A percentile compares a stretch with the other conserved stretches of the same genome.
Evolutionary conservation across 2,329 filamentous ascomycete genomes (phyloP).

Genomic region (Tolypocladium cylindrosporum): DNA sequence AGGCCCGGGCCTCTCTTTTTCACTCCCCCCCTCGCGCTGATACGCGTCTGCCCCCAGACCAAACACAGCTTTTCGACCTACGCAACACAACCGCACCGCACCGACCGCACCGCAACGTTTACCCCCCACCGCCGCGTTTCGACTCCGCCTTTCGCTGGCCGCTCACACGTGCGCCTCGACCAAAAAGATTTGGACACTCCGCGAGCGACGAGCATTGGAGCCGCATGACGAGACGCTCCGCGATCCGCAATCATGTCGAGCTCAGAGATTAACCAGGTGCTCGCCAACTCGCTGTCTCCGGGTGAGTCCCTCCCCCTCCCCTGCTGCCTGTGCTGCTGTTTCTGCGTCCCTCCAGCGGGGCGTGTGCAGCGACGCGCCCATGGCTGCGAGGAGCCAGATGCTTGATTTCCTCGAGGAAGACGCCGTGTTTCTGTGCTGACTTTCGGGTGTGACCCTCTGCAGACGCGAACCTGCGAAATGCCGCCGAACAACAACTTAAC

Average conservation of each 20-base stretch:
- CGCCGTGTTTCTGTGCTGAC: slow-evolving; percentile 17
- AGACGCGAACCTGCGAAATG: slow-evolving; percentile 86
- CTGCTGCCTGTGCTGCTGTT: slow-evolving; percentile 2
- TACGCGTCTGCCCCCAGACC: background rate
- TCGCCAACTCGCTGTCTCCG: slow-evolving; percentile 90
- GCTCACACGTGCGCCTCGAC: slow-evolving; percentile 19
- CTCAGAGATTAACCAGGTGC: slow-evolving; percentile 95
- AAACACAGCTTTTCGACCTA: background rate
- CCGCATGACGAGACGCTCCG: slow-evolving; percentile 26
- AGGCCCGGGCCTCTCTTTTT: slow-evolving; percentile 1
- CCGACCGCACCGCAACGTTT: background rate
- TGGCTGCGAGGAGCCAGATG: background rate
- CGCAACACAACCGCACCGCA: background rate
- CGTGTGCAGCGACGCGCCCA: background rate
- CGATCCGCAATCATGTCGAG: slow-evolving; percentile 48
- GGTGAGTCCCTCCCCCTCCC: slow-evolving; percentile 47
- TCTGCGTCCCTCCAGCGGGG: background rate
- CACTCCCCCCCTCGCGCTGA: slow-evolving; percentile 10
- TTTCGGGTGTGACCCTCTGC: slow-evolving; percentile 13
- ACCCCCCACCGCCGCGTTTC: slow-evolving; percentile 5
- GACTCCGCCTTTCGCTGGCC: slow-evolving; percentile 16
- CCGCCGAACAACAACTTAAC: slow-evolving; percentile 86
- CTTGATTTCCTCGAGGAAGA: background rate
- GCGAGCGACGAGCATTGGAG: slow-evolving; percentile 13
- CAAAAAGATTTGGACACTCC: slow-evolving; percentile 4